A percentile compares a stretch with the other conserved stretches of the same genome.
Evolutionary conservation across 257 asterid species (phyloP).

Genomic region (Gentiana dahurica): DNA sequence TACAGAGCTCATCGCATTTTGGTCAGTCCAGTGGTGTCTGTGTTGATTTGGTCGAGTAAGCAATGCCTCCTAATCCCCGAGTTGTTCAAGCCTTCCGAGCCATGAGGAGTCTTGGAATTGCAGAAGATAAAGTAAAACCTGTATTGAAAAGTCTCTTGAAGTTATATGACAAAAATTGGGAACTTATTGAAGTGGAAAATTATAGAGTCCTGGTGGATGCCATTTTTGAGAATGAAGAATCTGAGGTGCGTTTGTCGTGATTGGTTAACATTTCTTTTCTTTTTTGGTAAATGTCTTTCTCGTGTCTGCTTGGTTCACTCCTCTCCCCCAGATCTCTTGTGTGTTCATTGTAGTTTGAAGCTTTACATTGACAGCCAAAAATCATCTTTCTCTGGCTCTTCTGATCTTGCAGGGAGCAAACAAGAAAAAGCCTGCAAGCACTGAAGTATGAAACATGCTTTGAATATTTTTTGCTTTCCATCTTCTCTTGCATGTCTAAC

Average conservation of each 20-base stretch:
- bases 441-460: conserved; percentile 5
- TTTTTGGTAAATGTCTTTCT: background rate
- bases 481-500: background rate
- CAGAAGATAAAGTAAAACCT: conserved; percentile 59
- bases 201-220: conserved; percentile 84
- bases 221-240: conserved; percentile 59
- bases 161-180: conserved; percentile 70
- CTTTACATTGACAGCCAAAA: background rate
- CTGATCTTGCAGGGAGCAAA: conserved; percentile 11
- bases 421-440: conserved; percentile 5
- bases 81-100: conserved; percentile 54
- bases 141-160: conserved; percentile 55
- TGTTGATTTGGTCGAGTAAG: conserved; percentile 18
- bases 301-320: background rate
- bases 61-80: conserved; percentile 38
- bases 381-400: background rate
- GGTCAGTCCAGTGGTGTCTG: conserved; percentile 15
- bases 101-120: conserved; percentile 62
- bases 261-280: background rate
- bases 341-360: background rate
- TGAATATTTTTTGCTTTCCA: background rate
- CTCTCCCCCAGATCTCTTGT: background rate
- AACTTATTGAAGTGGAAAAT: conserved; percentile 66
- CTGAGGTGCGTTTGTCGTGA: conserved; percentile 23
- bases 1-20: conserved; percentile 10